Conservation (phyloP, 2,329 filamentous ascomycete species). For the Monosporascus sp. region DNA sequence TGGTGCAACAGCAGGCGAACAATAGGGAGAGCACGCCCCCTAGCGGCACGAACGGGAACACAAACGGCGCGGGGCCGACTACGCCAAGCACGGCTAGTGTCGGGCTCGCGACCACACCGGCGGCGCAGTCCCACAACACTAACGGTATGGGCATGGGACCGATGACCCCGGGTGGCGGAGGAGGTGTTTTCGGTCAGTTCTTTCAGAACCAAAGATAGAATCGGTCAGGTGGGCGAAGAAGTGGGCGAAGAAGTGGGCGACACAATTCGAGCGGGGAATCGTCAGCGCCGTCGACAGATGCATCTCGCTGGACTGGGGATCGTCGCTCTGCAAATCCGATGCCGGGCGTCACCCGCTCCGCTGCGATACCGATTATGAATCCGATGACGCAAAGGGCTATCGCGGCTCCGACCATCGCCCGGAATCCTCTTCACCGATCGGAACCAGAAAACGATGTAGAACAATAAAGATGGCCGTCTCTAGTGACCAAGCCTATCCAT, state of each 20-base stretch:
- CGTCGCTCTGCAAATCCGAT: not conserved
- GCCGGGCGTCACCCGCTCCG: not conserved
- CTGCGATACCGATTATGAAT: constrained; percentile 1
- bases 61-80: constrained; percentile 44
- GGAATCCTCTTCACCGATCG: not conserved
- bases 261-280: not conserved
- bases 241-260: too few relatives aligned
- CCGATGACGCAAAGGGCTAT: not conserved
- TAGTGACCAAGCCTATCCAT: too few relatives aligned
- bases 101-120: constrained; percentile 44
- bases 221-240: constrained; percentile 13
- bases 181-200: constrained; percentile 72
- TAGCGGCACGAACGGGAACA: constrained; percentile 30
- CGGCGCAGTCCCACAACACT: constrained; percentile 47
- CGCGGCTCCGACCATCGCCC: not conserved
- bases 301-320: not conserved
- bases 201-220: constrained; percentile 38
- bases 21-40: constrained; percentile 36
- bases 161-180: constrained; percentile 72
- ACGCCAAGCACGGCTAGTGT: constrained; percentile 64
- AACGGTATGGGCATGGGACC: constrained; percentile 59
- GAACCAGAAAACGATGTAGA: not conserved
- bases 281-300: not conserved
- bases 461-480: too few relatives aligned
- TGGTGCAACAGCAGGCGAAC: constrained; percentile 15